These are phyloP conservation scores for Brassica napus DNA, from an alignment of 345 rosid genomes.

Conservation along the genomic window DNA sequence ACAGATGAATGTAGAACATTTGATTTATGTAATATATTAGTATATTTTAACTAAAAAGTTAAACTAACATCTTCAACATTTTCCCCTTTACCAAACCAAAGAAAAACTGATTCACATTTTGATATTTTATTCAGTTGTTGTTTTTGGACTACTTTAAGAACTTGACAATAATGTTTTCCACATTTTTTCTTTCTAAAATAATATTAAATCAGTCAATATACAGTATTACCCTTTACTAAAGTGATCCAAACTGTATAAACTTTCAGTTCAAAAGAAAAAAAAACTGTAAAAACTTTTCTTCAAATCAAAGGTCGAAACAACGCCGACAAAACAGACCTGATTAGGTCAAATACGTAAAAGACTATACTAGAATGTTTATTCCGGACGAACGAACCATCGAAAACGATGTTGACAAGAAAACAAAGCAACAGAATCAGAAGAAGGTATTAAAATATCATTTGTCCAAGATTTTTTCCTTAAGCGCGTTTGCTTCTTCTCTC, in stretches of 20 bases:
- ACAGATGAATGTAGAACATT: not conserved
- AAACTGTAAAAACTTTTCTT: not conserved
- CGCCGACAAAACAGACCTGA: slow-evolving; percentile 2
- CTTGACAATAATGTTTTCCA: not conserved
- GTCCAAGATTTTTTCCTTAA: not conserved
- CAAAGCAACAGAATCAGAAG: not conserved
- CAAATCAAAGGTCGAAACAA: not conserved
- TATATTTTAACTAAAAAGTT: not conserved
- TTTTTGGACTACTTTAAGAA: not conserved
- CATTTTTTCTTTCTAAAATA: not conserved
- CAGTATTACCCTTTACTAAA: not conserved
- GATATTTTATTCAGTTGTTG: not conserved
- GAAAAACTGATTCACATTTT: not conserved
- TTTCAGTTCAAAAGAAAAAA: not conserved
- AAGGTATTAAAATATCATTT: not conserved
- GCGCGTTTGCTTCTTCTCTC: not conserved
- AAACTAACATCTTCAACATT: not conserved
- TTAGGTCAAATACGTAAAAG: not conserved
- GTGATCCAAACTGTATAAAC: not conserved
- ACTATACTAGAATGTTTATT: not conserved
- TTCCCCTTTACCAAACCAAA: not conserved
- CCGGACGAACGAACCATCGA: not conserved
- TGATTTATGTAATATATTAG: not conserved
- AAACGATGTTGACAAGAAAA: not conserved
- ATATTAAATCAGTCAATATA: not conserved